A percentile compares a stretch with the other conserved stretches of the same genome.
phyloP scores from a whole-genome alignment of 2,329 filamentous ascomycete species.

The Hypoxylon sp. region DNA sequence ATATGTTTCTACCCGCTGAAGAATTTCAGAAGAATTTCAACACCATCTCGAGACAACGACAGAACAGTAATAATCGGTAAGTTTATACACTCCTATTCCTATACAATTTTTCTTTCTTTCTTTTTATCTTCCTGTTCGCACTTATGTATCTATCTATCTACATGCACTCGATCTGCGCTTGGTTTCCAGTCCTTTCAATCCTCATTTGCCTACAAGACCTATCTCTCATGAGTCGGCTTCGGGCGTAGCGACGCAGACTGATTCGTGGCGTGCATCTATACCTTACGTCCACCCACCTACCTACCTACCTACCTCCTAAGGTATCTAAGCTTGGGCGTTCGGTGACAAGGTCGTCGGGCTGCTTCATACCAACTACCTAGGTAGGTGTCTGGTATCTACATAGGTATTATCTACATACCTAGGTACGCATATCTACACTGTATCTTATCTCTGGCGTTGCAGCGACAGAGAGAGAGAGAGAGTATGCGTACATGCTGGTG shows the following conservation, averaged over 20 bases:
- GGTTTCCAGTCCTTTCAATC: conserved; percentile 10
- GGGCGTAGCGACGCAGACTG: conserved; percentile 15
- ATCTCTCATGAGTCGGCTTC: conserved; percentile 1
- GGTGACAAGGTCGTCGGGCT: conserved; percentile 7
- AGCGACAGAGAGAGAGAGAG: conserved; percentile 9
- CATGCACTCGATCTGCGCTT: background rate
- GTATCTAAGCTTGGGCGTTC: conserved; percentile 6
- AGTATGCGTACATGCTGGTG: too few species aligned
- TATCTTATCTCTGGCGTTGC: conserved; percentile 21
- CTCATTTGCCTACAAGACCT: too few species aligned
- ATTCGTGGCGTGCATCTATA: background rate
- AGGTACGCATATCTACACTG: too few species aligned
- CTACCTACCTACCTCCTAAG: conserved; percentile 2
- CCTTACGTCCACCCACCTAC: background rate
- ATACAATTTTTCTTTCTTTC: conserved; percentile 2
- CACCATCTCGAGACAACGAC: conserved; percentile 25
- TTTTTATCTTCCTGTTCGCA: background rate
- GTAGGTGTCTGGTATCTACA: too few species aligned
- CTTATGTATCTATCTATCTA: background rate
- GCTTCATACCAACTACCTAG: too few species aligned
- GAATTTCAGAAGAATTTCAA: too few species aligned
- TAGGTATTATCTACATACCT: too few species aligned
- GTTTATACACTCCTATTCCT: conserved; percentile 13
- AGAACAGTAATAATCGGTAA: conserved; percentile 18
- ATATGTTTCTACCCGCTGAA: conserved; percentile 13